Base-by-base conservation (phyloP, 352 stramenopile species). In the Globisporangium viniferum region DNA sequence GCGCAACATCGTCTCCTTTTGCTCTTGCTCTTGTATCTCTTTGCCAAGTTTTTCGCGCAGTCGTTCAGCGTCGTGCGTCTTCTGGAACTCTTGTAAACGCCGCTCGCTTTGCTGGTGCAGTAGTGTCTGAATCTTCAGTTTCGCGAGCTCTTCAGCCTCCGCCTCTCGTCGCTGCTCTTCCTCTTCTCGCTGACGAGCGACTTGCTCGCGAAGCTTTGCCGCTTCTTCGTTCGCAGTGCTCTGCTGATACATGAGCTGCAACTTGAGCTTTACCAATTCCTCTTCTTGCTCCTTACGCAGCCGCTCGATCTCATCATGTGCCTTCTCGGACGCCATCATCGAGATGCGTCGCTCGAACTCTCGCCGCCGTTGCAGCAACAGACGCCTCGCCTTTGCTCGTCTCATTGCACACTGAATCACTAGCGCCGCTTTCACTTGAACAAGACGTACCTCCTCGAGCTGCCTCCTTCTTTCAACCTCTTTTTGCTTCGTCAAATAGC, bases 271-370 rank as follows among this genome's bases (percentile, higher is more conserved):
- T 2, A 73, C 70, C 1, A 95, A 53, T 27, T 95, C 87, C 48
- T 79, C 76, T 51, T 95, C 87, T 67, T 93, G 87, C 58, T 95
- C 82, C 39, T 82, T 62, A 0, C 87, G 84, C 10, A 93, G 70
- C 20, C 78, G 76, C 62, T 91, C 87, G 59, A 95, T 95, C 73
- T 93, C 87, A 44, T 93, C 82, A 39, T 86, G 74, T 5, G 87
- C 87, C 60, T 93, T 93, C 64, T 93, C 87, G 1, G 81, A 91
- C 3, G 84, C 84, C 82, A 95, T 92, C 66, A 91, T 76, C 9
- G 87, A 92, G 53, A 95, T 88, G 8, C 87, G 73, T 49, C 85
- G 82, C 71, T 95, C 85, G 56, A 95, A 84, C n/a, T 92, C 84
- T 10, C 70, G 73, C 15, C 87, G 81, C n/a, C 75, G 76, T 27